Evolutionary conservation across 2,329 filamentous ascomycete genomes (phyloP), one percentile per base, ranked within the genome.

Genomic region (Microsporum canis): DNA sequence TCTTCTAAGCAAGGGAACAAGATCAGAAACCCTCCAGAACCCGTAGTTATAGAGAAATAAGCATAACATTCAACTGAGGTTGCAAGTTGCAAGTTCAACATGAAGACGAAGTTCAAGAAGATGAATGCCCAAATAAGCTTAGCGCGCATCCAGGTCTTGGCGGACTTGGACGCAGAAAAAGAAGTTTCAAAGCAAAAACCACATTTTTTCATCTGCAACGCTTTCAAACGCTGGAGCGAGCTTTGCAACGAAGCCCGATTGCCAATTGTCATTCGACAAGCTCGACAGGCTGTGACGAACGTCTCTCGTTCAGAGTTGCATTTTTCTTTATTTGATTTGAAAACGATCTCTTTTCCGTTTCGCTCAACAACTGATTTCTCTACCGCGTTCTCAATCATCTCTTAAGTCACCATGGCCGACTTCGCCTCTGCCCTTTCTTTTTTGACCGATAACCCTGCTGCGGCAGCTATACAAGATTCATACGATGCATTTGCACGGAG

Each of bases 401-500:
- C 27, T 12, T 31, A 41, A 31, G 27, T 65, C 68, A 71, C 66
- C 65, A 78, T 77, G 75, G 70, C 75, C 64, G 75, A 78, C 63
- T 65, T 70, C 60, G 66, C 72, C 63, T 73, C 74, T 65, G 80
- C 81, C 67, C 78, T 84, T 69, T 84, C 84, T 70, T 83, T 90
- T 68, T 73, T 96, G 67, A 80, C 83, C 69, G 82, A 86, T 70
- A 96, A 95, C 75, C 84, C 88, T 63, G 76, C 94, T 69, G 79
- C 85, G 61, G 79, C 80, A 66, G 80, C 84, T 66, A 72, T 95
- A 68, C 82, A 84, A 75, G 88, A 95, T 81, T 86, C 85, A 76
- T 88, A 94, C 78, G 83, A 81, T 70, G 84, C 86, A 60, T 95
- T 97, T 74, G 87, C 87, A 65, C 88, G 94, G 69, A 85, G 89